Base-by-base conservation (phyloP, 305 asterid genomes). In the Solanum hybrid region DNA sequence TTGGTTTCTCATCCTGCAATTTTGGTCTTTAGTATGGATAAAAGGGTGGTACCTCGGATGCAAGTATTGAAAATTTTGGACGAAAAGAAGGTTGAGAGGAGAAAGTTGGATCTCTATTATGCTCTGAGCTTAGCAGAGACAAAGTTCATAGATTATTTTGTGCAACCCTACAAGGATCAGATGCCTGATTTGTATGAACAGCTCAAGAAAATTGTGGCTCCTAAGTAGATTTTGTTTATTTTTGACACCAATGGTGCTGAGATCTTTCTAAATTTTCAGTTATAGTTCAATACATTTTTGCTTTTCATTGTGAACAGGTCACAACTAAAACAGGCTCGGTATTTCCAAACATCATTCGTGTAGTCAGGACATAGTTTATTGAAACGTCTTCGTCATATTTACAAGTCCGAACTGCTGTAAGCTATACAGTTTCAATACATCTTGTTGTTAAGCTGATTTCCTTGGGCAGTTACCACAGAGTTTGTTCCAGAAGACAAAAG, bases 131-230 rank as follows among this genome's bases (percentile, higher is more conserved):
- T 87, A 10, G 14, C 86, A 14, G 89, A 88, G 26, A 6, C 79
- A 24, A 26, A n/a, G 7, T 88, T 90, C 77, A 26, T 80, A 5
- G 20, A 79, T 5, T 22, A 24, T 8, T 88, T 68, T 88, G 61
- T 90, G 39, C 75, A 88, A 3, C 92, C 89, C 14, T 73, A 90
- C 77, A 70, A 70, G 86, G 36, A 90, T 81, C 85, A 87, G 36
- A 37, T 77, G 17, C 89, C 89, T 10, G 86, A 85, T 45, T 10
- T 82, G 27, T 31, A 27, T 31, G 65, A 45, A 22, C 68, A 15
- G 11, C 45, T 70, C 31, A 17, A 70, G 68, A 73, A 89, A 89
- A 39, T 14, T 73, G 84, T 84, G 61, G 37, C 86, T 37, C 86
- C 22, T 7, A 12, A 6, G 22, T 24, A 37, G 61, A 12, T 37